Evolutionary conservation across 1,139 yeast species (phyloP).

Genomic region (Yamadazyma jaroonii): DNA sequence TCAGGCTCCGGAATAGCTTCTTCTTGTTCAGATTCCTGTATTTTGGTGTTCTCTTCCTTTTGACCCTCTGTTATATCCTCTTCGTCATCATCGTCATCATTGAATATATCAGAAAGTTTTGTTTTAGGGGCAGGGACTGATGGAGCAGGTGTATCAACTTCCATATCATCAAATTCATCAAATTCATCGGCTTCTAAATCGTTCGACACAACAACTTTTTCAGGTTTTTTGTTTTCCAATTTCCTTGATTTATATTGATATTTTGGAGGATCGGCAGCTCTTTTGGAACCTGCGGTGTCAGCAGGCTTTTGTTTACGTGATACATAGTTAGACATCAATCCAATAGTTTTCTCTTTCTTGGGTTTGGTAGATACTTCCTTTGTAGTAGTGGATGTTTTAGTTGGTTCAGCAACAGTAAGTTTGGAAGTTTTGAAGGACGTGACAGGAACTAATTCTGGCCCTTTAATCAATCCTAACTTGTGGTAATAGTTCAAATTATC

Average conservation of each 20-base stretch:
- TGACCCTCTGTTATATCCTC: no score
- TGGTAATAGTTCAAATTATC: conserved; percentile 20
- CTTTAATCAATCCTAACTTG: conserved; percentile 32
- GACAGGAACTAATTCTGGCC: conserved; percentile 25
- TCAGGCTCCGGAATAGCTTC: conserved; percentile 1
- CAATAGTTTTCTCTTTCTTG: conserved; percentile 1
- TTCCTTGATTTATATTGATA: conserved; percentile 43
- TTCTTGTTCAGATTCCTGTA: conserved; percentile 4
- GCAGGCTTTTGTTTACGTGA: conserved; percentile 20
- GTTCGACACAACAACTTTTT: conserved; percentile 34
- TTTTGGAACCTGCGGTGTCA: conserved; percentile 6
- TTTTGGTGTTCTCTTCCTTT: no score
- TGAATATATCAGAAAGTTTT: conserved; percentile 14
- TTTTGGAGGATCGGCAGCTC: conserved; percentile 7
- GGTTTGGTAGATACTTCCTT: not conserved
- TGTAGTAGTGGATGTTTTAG: conserved; percentile 1
- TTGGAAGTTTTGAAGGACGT: not conserved
- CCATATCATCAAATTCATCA: conserved; percentile 11
- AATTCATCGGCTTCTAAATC: conserved; percentile 15
- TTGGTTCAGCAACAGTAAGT: not conserved
- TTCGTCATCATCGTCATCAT: conserved; percentile 15
- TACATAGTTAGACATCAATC: conserved; percentile 14
- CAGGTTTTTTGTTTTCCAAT: conserved; percentile 21
- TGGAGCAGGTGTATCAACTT: conserved; percentile 1
- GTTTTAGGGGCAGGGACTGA: conserved; percentile 4